These are phyloP conservation scores for Colletotrichum lentis DNA, from an alignment of 2,329 filamentous ascomycete genomes.

Conservation along the genomic window DNA sequence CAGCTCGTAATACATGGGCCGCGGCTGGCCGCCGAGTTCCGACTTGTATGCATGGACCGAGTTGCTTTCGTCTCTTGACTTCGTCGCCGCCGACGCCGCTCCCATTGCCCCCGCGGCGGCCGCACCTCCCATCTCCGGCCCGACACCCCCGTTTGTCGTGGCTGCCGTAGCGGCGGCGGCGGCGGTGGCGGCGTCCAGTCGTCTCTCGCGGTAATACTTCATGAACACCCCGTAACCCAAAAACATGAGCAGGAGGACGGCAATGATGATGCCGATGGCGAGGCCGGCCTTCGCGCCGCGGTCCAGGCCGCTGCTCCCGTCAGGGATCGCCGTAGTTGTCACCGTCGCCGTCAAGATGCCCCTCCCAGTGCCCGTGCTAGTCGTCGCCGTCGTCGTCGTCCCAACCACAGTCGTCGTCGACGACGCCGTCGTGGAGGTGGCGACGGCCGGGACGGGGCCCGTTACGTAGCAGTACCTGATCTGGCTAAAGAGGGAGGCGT, in stretches of 20 bases:
- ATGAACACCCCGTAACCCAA: conserved; percentile 23
- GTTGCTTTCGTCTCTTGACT: neutral
- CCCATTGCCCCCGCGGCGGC: conserved; percentile 8
- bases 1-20: conserved; percentile 19
- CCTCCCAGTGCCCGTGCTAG: neutral
- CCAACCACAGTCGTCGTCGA: neutral
- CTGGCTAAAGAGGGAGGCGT: conserved; percentile 9
- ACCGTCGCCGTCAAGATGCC: conserved; percentile 5
- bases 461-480: conserved; percentile 35
- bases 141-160: neutral
- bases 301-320: conserved; percentile 12
- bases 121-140: conserved; percentile 5
- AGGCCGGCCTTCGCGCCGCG: conserved; percentile 29
- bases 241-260: conserved; percentile 19
- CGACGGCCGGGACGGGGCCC: conserved; percentile 4
- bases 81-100: neutral
- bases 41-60: conserved; percentile 27
- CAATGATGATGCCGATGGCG: conserved; percentile 26
- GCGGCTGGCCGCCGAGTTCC: conserved; percentile 25
- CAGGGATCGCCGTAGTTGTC: conserved; percentile 17
- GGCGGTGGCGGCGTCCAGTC: neutral
- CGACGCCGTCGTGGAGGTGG: conserved; percentile 2
- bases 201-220: conserved; percentile 16
- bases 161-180: neutral
- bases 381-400: too few relatives aligned